Conservation (phyloP, 179 eudicot genomes). For the Carnegiea gigantea region DNA sequence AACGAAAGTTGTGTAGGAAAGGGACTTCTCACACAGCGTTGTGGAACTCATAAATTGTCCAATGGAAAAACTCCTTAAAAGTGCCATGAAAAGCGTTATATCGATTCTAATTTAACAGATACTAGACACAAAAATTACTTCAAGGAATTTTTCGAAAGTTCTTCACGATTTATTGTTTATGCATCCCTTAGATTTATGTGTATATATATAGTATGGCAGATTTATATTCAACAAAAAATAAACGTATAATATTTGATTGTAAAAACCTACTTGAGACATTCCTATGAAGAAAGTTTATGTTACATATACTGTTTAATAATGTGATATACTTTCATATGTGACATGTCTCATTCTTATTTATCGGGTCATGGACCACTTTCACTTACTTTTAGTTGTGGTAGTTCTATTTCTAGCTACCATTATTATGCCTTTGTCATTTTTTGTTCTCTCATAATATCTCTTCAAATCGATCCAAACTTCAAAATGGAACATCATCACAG, state of each 20-base stretch:
- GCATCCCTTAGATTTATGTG: too few relatives aligned
- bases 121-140: too few relatives aligned
- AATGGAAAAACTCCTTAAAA: neutral
- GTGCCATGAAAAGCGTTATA: neutral
- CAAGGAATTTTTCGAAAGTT: too few relatives aligned
- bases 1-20: neutral
- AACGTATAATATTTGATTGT: too few relatives aligned
- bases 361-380: constrained; percentile 23
- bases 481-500: constrained; percentile 12
- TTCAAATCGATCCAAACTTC: constrained; percentile 16
- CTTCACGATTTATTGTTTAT: too few relatives aligned
- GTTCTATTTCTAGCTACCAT: neutral
- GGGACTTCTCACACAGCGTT: neutral
- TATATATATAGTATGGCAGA: too few relatives aligned
- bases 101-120: neutral
- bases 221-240: too few relatives aligned
- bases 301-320: too few relatives aligned
- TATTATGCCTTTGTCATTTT: constrained; percentile 12
- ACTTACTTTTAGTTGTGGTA: neutral
- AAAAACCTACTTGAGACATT: too few relatives aligned
- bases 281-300: too few relatives aligned
- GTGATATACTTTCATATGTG: constrained; percentile 15
- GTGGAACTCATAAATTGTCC: neutral
- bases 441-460: constrained; percentile 9
- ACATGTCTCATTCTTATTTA: constrained; percentile 16